Evolutionary conservation across 139 green algal species (phyloP).

Genomic region (Chlorella vulgaris): DNA sequence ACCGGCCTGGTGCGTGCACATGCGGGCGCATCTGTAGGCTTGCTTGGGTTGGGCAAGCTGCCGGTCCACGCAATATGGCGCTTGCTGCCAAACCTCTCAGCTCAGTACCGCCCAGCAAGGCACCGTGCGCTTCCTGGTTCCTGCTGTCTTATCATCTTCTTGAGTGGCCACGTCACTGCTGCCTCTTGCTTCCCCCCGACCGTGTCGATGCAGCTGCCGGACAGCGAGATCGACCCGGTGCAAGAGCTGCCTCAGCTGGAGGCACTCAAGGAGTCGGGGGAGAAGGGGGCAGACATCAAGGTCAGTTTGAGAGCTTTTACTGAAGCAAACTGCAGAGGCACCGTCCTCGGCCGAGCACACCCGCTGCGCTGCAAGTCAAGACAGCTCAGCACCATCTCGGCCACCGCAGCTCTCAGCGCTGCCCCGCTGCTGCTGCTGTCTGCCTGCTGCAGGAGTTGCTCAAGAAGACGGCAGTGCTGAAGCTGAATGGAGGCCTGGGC

Average conservation of each 20-base stretch:
- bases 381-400: too few relatives aligned
- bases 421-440: background rate
- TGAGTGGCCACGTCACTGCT: background rate
- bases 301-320: too few relatives aligned
- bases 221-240: conserved; percentile 77
- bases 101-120: too few relatives aligned
- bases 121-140: too few relatives aligned
- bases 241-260: conserved; percentile 66
- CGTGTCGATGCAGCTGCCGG: conserved; percentile 74
- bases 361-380: background rate
- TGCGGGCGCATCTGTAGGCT: conserved; percentile 1
- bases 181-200: background rate
- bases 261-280: conserved; percentile 33
- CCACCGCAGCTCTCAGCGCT: background rate
- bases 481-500: conserved; percentile 92
- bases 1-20: conserved; percentile 75
- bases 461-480: conserved; percentile 83
- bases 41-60: background rate
- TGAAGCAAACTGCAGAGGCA: too few relatives aligned
- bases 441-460: conserved; percentile 58
- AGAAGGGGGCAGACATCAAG: conserved; percentile 42
- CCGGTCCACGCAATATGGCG: background rate
- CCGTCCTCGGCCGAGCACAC: too few relatives aligned
- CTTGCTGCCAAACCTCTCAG: too few relatives aligned
- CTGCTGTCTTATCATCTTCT: background rate